Conservation (phyloP, 2,329 filamentous ascomycete species). For the Basipetospora chlamydospora region DNA sequence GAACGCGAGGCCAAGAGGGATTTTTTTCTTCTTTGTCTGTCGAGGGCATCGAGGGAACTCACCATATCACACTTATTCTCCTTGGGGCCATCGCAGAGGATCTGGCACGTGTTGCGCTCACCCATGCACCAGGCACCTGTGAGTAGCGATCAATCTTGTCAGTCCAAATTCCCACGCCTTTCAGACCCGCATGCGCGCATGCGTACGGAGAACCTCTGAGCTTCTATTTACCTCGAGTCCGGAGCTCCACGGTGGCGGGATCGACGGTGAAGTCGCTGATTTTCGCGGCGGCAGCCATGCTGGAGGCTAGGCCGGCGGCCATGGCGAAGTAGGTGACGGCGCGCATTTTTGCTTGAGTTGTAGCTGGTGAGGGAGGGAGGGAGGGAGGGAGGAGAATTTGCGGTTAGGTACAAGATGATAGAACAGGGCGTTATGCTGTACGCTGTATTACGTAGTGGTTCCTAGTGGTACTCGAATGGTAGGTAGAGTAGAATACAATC, state of each 20-base stretch:
- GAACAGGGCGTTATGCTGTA: no score
- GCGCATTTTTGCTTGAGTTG: conserved; percentile 3
- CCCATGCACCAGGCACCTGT: conserved; percentile 5
- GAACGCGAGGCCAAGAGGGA: no score
- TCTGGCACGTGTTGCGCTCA: conserved; percentile 4
- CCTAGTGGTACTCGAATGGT: no score
- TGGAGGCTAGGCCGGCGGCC: conserved; percentile 2
- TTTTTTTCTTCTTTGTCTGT: no score
- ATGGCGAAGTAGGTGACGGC: not conserved
- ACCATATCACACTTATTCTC: conserved; percentile 5
- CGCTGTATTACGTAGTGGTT: no score
- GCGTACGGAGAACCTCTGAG: no score
- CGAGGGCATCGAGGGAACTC: no score
- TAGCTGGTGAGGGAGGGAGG: not conserved
- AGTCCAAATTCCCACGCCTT: not conserved
- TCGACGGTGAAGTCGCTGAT: conserved; percentile 1
- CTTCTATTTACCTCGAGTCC: conserved; percentile 1
- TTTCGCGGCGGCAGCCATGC: not conserved
- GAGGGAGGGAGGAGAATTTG: not conserved
- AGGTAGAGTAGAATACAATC: no score
- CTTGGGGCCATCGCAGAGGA: conserved; percentile 2
- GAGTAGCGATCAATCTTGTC: not conserved
- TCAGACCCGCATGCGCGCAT: not conserved
- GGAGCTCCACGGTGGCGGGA: not conserved
- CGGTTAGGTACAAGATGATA: no score